phyloP scores from a whole-genome alignment of 1,284 basidiomycete genomes.

The Lentinula novae-zelandiae region DNA sequence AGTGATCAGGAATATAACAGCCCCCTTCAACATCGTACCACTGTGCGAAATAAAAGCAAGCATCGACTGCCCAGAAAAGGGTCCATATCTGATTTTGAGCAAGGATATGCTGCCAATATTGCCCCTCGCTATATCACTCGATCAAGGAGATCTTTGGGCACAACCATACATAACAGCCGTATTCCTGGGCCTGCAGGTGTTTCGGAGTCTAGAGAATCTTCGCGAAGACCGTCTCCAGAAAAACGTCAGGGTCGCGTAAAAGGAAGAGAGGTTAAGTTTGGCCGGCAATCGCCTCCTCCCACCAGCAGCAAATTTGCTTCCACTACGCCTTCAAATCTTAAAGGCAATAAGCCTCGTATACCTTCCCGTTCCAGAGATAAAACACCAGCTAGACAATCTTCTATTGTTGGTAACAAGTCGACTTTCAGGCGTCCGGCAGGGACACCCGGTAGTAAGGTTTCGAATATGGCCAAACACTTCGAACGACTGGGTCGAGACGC shows the following conservation, averaged over 20 bases:
- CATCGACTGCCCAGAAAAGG: conserved; percentile 43
- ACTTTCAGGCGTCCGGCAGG: conserved; percentile 50
- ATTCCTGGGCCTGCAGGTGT: conserved; percentile 49
- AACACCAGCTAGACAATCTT: conserved; percentile 37
- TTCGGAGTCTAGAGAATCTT: conserved; percentile 56
- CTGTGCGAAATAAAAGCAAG: conserved; percentile 47
- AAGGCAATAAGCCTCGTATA: conserved; percentile 36
- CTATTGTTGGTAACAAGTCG: conserved; percentile 38
- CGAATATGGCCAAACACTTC: conserved; percentile 73
- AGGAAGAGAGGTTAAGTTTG: conserved; percentile 34
- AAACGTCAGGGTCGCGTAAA: conserved; percentile 45
- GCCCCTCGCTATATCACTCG: conserved; percentile 65
- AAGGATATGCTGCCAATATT: conserved; percentile 86
- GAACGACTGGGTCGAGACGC: conserved; percentile 68
- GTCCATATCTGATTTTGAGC: conserved; percentile 82
- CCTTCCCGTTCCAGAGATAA: conserved; percentile 50
- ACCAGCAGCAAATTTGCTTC: conserved; percentile 19
- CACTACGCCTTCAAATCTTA: conserved; percentile 20
- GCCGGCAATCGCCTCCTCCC: conserved; percentile 40
- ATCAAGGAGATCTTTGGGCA: conserved; percentile 37
- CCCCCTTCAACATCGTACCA: conserved; percentile 29
- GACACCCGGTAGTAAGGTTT: conserved; percentile 59
- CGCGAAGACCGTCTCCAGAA: conserved; percentile 68
- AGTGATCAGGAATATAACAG: conserved; percentile 64
- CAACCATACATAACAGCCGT: conserved; percentile 34